Evolutionary conservation across 163 green algal genomes (phyloP).

Genomic region (Coccomyxa subellipsoidea): DNA sequence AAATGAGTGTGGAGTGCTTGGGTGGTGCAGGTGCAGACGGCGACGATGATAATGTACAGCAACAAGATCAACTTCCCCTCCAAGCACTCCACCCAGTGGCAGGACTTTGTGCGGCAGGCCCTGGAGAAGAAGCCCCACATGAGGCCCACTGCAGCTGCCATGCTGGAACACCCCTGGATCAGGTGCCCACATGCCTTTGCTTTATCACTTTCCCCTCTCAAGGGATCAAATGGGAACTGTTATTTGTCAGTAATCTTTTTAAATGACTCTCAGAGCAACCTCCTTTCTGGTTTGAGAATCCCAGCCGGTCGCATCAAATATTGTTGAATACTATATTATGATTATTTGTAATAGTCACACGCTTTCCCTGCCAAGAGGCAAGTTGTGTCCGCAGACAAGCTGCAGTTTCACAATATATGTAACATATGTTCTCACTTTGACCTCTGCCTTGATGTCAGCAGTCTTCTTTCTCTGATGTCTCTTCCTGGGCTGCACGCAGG

Average conservation of each 20-base stretch:
- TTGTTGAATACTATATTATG: neutral
- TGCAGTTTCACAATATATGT: too few species aligned
- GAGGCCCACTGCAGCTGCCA: slow-evolving; percentile 46
- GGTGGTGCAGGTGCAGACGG: slow-evolving; percentile 43
- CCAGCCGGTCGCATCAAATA: neutral
- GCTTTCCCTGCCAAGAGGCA: neutral
- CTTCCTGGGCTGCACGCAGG: neutral
- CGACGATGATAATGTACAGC: slow-evolving; percentile 70
- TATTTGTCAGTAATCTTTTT: too few species aligned
- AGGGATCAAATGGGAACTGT: too few species aligned
- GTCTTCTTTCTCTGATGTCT: too few species aligned
- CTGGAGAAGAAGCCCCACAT: slow-evolving; percentile 63
- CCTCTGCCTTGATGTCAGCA: too few species aligned
- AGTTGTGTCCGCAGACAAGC: too few species aligned
- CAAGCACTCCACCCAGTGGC: slow-evolving; percentile 37
- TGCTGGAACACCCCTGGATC: slow-evolving; percentile 63
- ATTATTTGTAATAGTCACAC: neutral
- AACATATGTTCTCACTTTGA: too few species aligned
- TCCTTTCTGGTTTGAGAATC: neutral
- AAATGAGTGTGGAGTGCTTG: neutral
- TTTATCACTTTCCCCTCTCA: neutral
- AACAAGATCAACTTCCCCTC: slow-evolving; percentile 58
- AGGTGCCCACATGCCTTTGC: neutral
- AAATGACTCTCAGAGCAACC: too few species aligned
- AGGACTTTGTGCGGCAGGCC: slow-evolving; percentile 54